A percentile compares a stretch with the other conserved stretches of the same genome.
Conservation (phyloP, 2,329 filamentous ascomycete genomes). For the Colletotrichum limetticola region DNA sequence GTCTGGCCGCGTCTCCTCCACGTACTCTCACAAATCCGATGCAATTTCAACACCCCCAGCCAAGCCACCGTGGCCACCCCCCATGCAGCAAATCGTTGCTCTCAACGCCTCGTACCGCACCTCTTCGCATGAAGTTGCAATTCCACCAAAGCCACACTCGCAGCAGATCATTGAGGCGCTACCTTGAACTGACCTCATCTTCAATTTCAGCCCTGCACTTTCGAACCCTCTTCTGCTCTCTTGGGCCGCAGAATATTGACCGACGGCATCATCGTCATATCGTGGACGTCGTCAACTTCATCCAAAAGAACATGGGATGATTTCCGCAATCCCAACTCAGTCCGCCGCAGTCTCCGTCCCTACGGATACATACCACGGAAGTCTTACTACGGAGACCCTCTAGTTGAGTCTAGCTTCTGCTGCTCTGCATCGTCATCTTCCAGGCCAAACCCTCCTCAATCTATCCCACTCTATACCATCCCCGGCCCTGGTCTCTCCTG, state of each 20-base stretch:
- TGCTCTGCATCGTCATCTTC: not conserved
- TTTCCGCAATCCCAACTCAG: not conserved
- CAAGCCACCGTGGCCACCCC: not conserved
- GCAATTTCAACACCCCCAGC: conserved; percentile 23
- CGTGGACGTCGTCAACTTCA: not conserved
- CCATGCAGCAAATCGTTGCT: not conserved
- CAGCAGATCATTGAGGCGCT: conserved; percentile 34
- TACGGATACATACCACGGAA: too few species aligned
- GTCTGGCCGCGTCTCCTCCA: conserved; percentile 12
- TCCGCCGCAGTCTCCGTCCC: too few species aligned
- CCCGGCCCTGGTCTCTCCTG: conserved; percentile 1
- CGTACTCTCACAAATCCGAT: conserved; percentile 23
- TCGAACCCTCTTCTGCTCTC: not conserved
- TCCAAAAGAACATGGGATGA: not conserved
- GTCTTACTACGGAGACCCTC: not conserved
- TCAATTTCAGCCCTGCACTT: conserved; percentile 24
- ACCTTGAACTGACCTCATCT: conserved; percentile 7
- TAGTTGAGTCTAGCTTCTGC: not conserved
- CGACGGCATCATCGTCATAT: not conserved
- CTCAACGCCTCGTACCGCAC: conserved; percentile 3
- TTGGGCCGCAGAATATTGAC: not conserved
- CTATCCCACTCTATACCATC: not conserved
- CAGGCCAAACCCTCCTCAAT: not conserved
- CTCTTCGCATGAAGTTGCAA: conserved; percentile 31
- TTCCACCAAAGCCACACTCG: conserved; percentile 33